Base-by-base conservation (phyloP, 1,139 yeast species). In the Diutina sp. region DNA sequence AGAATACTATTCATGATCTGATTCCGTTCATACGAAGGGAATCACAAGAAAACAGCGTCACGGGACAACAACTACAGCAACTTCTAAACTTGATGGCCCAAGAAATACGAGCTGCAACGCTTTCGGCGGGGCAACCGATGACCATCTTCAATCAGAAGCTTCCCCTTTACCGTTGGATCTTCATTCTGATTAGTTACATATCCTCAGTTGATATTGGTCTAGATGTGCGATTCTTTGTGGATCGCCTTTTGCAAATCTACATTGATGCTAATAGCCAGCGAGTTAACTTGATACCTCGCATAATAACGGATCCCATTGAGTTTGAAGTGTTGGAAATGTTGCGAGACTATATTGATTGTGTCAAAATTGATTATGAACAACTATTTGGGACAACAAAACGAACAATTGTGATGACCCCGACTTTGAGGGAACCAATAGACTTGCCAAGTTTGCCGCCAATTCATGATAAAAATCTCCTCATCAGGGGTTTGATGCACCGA, bases 401-500 rank as follows among this genome's bases (percentile, higher is more conserved):
- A 12, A n/a, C 12, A 5, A 32, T 50, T 30, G 44, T 50, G 14
- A n/a, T 50, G 29, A 50, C 53, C n/a, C 44, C 53, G 6, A 50
- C 53, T n/a, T 30, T 30, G n/a, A 38, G 8, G 16, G 18, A 32
- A 6, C 44, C 61, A 29, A 71, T 74, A 9, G 60, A 61, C 18
- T 63, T 75, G 46, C 79, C 79, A 1, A 66, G 69, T 2, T 67
- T 75, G 48, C 79, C 79, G 2, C 63, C 58, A 55, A 66, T 75
- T 51, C 58, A 66, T n/a, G 65, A 72, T 57, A 68, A 67, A 57
- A 65, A 64, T 35, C 61, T 73, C 25, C 64, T 73, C 45, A 71
- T 72, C 6, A 72, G 72, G 60, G 70, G 76, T 0, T 68, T 75
- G 56, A 67, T 75, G 65, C 79, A 75, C 59, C 72, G 73, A 60